phyloP scores from a whole-genome alignment of 805 yeast genomes.

The Saccharomycopsis vini region DNA sequence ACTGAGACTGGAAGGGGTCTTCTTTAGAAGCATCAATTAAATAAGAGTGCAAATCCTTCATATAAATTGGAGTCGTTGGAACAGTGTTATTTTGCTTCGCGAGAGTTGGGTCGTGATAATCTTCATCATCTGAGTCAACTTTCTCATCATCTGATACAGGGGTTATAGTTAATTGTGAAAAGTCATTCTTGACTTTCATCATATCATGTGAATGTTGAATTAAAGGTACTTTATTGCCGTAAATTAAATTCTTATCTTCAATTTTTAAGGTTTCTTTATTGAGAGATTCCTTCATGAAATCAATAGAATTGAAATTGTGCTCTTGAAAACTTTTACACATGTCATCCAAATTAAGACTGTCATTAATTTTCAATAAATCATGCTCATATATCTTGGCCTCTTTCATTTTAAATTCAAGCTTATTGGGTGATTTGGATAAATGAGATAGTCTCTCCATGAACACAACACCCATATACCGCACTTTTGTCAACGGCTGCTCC shows the following conservation, averaged over 20 bases:
- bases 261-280: not conserved
- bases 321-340: not conserved
- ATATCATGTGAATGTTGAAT: no score
- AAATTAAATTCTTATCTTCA: not conserved
- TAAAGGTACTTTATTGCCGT: not conserved
- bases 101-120: constrained; percentile 16
- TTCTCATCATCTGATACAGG: constrained; percentile 1
- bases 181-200: not conserved
- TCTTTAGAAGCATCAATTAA: constrained; percentile 14
- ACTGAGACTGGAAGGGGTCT: constrained; percentile 6
- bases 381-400: constrained; percentile 6
- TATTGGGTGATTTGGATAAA: not conserved
- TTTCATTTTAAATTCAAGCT: constrained; percentile 13
- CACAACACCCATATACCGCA: constrained; percentile 15
- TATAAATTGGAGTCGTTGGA: constrained; percentile 14
- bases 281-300: not conserved
- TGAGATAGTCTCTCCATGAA: constrained; percentile 12
- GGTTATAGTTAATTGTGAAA: not conserved
- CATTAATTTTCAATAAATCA: not conserved
- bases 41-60: constrained; percentile 16
- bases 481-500: constrained; percentile 9
- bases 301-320: not conserved
- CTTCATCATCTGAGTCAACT: constrained; percentile 18
- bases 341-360: not conserved
- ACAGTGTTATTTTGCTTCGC: constrained; percentile 14